phyloP scores from a whole-genome alignment of 2,329 filamentous ascomycete genomes.

The Samsoniella hepiali region DNA sequence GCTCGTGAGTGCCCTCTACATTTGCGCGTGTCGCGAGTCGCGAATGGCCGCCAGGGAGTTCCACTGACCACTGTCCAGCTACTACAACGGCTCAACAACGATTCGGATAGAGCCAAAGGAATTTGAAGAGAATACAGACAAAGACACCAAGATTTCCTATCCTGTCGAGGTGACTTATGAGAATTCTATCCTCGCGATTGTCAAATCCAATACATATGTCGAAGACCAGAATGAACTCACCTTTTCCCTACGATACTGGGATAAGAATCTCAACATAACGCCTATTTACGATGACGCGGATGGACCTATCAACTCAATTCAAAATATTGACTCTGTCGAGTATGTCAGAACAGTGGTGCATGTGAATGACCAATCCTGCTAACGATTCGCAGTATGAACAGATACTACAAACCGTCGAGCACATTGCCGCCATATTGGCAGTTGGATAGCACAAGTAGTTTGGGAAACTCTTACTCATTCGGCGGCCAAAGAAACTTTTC shows the following conservation, averaged over 20 bases:
- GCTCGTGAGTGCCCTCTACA: not conserved
- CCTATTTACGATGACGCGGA: not conserved
- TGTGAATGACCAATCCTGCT: not conserved
- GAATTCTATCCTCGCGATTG: constrained; percentile 11
- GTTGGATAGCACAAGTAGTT: not conserved
- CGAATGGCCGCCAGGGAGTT: not conserved
- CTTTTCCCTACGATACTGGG: constrained; percentile 7
- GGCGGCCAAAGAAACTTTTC: not conserved
- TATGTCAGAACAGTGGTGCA: not conserved
- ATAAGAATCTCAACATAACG: constrained; percentile 6
- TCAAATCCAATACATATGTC: constrained; percentile 4
- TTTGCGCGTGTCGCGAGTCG: too few species aligned
- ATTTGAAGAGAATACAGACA: not conserved
- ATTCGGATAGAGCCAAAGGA: constrained; percentile 8
- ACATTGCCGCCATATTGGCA: not conserved
- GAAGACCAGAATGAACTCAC: constrained; percentile 8
- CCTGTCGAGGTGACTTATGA: constrained; percentile 2
- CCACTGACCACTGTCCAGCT: not conserved
- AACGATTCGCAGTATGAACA: not conserved
- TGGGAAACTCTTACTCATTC: constrained; percentile 7
- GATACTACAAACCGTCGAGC: not conserved
- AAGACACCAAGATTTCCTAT: not conserved
- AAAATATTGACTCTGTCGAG: constrained; percentile 10
- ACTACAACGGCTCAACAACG: constrained; percentile 12
- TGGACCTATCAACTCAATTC: constrained; percentile 7